Conservation (phyloP, 2,329 filamentous ascomycete genomes). For the Clonostachys solani region DNA sequence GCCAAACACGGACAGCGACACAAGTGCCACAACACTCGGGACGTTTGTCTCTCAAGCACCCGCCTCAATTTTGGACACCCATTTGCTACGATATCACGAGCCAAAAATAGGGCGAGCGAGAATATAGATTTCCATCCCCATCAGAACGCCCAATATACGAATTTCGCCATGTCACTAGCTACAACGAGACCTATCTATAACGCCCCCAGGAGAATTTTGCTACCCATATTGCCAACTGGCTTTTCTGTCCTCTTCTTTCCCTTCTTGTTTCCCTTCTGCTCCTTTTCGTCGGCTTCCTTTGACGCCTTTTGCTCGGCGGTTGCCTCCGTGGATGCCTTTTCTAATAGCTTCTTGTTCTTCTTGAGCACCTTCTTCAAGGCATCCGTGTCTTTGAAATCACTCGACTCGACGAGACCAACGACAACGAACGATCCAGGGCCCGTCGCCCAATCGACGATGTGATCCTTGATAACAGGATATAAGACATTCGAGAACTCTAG, state of each 20-base stretch:
- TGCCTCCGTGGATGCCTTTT: conserved; percentile 61
- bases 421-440: conserved; percentile 84
- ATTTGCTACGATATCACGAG: no score
- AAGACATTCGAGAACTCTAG: conserved; percentile 77
- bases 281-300: conserved; percentile 34
- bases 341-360: conserved; percentile 67
- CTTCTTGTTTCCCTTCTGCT: conserved; percentile 35
- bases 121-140: background rate
- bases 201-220: conserved; percentile 56
- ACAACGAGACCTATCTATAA: conserved; percentile 23
- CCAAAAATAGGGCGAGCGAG: no score
- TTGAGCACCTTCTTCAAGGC: conserved; percentile 67
- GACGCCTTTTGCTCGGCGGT: conserved; percentile 47
- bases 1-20: no score
- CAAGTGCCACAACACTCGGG: no score
- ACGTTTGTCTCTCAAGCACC: no score
- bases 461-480: conserved; percentile 74
- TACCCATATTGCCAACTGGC: conserved; percentile 56
- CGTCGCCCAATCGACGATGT: conserved; percentile 79
- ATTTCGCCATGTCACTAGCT: background rate
- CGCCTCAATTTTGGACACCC: no score
- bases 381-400: conserved; percentile 61
- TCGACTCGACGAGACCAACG: conserved; percentile 73
- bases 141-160: background rate
- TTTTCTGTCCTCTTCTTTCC: conserved; percentile 36